Evolutionary conservation across 2,329 filamentous ascomycete species (phyloP).

Genomic region (Paradendryphiella salina): DNA sequence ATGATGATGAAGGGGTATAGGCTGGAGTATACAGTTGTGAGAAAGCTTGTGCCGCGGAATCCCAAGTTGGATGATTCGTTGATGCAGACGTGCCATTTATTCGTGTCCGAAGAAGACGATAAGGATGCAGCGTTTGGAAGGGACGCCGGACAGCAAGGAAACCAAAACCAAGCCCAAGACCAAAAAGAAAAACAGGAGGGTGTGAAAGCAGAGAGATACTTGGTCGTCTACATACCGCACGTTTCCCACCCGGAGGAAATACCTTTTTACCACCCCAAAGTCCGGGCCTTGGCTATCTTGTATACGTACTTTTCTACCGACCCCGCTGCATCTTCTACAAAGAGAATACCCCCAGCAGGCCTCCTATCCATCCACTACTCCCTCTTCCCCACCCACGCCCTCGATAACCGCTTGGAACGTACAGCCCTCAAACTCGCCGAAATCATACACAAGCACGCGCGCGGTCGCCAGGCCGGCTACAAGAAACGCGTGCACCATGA

Average conservation of each 20-base stretch:
- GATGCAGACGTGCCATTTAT: slow-evolving; percentile 81
- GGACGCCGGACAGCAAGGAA: too few relatives aligned
- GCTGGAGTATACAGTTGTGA: slow-evolving; percentile 68
- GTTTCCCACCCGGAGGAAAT: slow-evolving; percentile 62
- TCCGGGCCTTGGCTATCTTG: slow-evolving; percentile 73
- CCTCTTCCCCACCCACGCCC: slow-evolving; percentile 49
- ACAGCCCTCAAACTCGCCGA: slow-evolving; percentile 71
- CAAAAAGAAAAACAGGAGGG: slow-evolving; percentile 35
- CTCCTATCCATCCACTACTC: slow-evolving; percentile 57
- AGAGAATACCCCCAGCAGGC: slow-evolving; percentile 40
- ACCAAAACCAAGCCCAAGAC: slow-evolving; percentile 13
- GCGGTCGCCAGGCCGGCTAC: slow-evolving; percentile 67
- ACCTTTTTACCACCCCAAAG: slow-evolving; percentile 86
- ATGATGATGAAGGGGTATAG: slow-evolving; percentile 41
- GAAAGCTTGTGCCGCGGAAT: slow-evolving; percentile 81
- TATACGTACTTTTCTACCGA: slow-evolving; percentile 60
- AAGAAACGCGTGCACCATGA: slow-evolving; percentile 85
- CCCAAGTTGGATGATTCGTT: slow-evolving; percentile 72
- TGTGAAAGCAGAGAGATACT: slow-evolving; percentile 47
- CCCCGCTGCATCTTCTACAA: not conserved
- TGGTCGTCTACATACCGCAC: slow-evolving; percentile 82
- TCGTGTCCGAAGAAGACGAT: slow-evolving; percentile 46
- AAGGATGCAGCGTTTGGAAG: not conserved
- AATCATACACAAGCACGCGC: slow-evolving; percentile 72
- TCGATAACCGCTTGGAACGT: slow-evolving; percentile 61